Percentiles rank a stretch among this genome's conserved stretches.
Evolutionary conservation across 495 filamentous ascomycete genomes (phyloP).

Genomic region (Aspergillus indologenus): DNA sequence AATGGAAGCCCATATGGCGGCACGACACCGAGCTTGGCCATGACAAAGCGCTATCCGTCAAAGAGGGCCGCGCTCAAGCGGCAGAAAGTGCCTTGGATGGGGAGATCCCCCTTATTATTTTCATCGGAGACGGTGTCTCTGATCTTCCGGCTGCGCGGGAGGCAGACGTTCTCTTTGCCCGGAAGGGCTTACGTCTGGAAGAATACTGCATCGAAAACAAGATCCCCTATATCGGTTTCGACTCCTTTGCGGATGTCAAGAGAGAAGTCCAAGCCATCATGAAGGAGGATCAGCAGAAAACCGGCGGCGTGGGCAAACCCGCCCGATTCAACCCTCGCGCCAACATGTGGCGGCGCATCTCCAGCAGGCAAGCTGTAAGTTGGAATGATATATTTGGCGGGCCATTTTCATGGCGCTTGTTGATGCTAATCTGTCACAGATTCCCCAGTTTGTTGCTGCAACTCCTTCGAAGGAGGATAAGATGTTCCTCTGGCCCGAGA

Average conservation of each 20-base stretch:
- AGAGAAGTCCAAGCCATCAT: constrained; percentile 58
- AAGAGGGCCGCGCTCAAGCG: constrained; percentile 55
- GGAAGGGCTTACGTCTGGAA: constrained; percentile 64
- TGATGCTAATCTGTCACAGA: constrained; percentile 20
- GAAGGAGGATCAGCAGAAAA: constrained; percentile 61
- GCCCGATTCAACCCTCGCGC: constrained; percentile 66
- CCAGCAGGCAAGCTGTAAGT: constrained; percentile 53
- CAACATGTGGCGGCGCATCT: constrained; percentile 66
- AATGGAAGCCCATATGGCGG: constrained; percentile 70
- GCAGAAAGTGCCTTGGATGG: constrained; percentile 53
- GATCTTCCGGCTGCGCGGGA: constrained; percentile 70
- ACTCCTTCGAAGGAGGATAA: constrained; percentile 59
- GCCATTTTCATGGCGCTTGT: neutral
- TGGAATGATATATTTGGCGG: neutral
- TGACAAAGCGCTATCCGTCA: constrained; percentile 66
- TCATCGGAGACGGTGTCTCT: constrained; percentile 76
- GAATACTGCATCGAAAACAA: constrained; percentile 66
- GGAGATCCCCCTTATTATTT: constrained; percentile 67
- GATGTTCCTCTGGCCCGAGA: constrained; percentile 65
- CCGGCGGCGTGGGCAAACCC: constrained; percentile 59
- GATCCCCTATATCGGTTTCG: constrained; percentile 62
- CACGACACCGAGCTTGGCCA: constrained; percentile 67
- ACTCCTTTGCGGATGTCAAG: constrained; percentile 68
- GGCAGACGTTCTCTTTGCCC: constrained; percentile 74
- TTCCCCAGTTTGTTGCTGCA: constrained; percentile 53